Base-by-base conservation (phyloP, 2,329 filamentous ascomycete genomes). In the Arthrobotrys sinensis region DNA sequence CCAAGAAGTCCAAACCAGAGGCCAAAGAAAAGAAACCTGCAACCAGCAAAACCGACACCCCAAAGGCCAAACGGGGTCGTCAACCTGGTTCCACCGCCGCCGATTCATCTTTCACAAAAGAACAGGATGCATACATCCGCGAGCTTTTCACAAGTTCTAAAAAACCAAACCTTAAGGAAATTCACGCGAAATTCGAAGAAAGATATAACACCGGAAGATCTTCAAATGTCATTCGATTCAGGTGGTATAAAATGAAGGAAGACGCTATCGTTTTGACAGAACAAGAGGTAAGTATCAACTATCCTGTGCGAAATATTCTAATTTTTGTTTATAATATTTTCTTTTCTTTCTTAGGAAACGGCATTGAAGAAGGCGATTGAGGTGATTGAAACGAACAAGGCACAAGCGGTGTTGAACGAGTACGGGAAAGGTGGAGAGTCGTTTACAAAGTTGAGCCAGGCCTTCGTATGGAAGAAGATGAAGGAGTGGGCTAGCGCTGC, bases 171-270 rank as follows among this genome's bases (percentile, higher is more conserved):
- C 7, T 40, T 1, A 62, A 45, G 12, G 40, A 71, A 6, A 71
- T 62, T 36, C 43, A 67, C 14, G 34, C 34, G 1, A 50, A 19
- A 2, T 77, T 77, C 19, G 73, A 77, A 46, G 52, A 32, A 4
- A 70, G 16, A 5, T 77, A 62, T 36, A 34, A 63, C 0, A 77
- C 73, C 0, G 52, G 62, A 0, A 71, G 34, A 12, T 71, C 73
- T 1, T 10, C 10, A 21, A 77, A 77, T 40, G 11, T 32, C 10
- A 32, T 77, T 32, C 19, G 73, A 3, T 77, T 77, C 40, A 50
- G 73, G 6, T 77, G 73, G 73, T 71, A 71, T 28, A 53, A 46
- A 21, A 16, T 77, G 43, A 71, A 53, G 34, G 67, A 71, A 14
- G 62, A 62, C 0, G 50, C 16, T n/a, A 65, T 64, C 1, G 45